Conservation (phyloP, 2,329 filamentous ascomycete species). For the Clathrospora elynae region DNA sequence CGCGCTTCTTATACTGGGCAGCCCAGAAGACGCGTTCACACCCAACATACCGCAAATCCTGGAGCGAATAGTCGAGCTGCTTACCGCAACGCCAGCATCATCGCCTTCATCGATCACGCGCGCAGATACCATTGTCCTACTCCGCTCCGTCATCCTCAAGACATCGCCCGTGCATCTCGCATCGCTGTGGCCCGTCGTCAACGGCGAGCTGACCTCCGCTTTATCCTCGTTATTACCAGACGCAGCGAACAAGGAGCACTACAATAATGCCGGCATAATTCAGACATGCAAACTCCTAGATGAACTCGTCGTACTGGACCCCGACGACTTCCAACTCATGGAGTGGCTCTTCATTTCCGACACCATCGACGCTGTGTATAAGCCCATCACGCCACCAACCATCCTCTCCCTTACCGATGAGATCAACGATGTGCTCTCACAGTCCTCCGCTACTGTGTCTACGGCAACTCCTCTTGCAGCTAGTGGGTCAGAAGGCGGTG, state of each 20-base stretch:
- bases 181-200: conserved; percentile 87
- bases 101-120: conserved; percentile 90
- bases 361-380: conserved; percentile 94
- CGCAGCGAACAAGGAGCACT: conserved; percentile 72
- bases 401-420: conserved; percentile 81
- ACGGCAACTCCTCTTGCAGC: conserved; percentile 5
- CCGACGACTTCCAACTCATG: conserved; percentile 96
- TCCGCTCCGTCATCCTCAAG: conserved; percentile 80
- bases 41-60: conserved; percentile 73
- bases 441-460: conserved; percentile 11
- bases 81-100: conserved; percentile 81
- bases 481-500: conserved; percentile 9
- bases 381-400: conserved; percentile 67
- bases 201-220: conserved; percentile 79
- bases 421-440: conserved; percentile 72
- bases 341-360: conserved; percentile 98
- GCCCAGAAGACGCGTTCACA: conserved; percentile 78
- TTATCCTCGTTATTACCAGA: conserved; percentile 74
- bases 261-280: conserved; percentile 75
- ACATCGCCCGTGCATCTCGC: conserved; percentile 80
- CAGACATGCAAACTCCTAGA: conserved; percentile 96
- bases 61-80: conserved; percentile 84
- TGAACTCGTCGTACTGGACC: conserved; percentile 79
- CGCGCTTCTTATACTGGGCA: conserved; percentile 77
- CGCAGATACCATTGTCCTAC: conserved; percentile 86